A percentile compares a stretch with the other conserved stretches of the same genome.
phyloP scores from a whole-genome alignment of 78 protist genomes.

The Dictyostelium intermedium region DNA sequence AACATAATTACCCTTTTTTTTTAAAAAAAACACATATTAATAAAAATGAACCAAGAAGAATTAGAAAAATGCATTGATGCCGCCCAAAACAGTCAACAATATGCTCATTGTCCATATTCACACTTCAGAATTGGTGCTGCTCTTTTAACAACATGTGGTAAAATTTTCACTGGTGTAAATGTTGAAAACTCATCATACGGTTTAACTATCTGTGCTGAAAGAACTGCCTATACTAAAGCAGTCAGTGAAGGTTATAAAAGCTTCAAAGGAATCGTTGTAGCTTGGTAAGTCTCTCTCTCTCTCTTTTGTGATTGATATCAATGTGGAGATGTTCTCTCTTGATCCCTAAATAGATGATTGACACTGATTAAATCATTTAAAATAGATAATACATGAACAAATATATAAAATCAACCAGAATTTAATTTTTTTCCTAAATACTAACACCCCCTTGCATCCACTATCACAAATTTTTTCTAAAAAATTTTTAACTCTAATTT shows the following conservation, averaged over 20 bases:
- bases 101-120: conserved; percentile 86
- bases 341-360: background rate
- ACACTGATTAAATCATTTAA: background rate
- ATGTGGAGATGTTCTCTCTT: background rate
- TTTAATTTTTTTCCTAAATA: background rate
- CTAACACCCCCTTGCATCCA: background rate
- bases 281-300: conserved; percentile 39
- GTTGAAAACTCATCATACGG: conserved; percentile 95
- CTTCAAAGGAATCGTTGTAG: conserved; percentile 79
- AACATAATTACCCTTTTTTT: background rate
- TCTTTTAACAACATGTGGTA: conserved; percentile 71
- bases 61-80: conserved; percentile 37
- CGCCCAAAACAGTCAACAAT: background rate
- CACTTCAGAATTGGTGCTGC: conserved; percentile 91
- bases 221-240: conserved; percentile 86
- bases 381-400: background rate
- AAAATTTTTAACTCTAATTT: background rate
- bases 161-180: conserved; percentile 83
- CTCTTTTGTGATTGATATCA: background rate
- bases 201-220: conserved; percentile 93
- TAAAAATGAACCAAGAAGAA: conserved; percentile 31
- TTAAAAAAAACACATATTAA: background rate
- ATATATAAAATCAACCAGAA: background rate
- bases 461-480: background rate
- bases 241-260: conserved; percentile 84